A percentile compares a stretch with the other conserved stretches of the same genome.
Evolutionary conservation across 2,329 filamentous ascomycete species (phyloP).

Genomic region (Colletotrichum filicis): DNA sequence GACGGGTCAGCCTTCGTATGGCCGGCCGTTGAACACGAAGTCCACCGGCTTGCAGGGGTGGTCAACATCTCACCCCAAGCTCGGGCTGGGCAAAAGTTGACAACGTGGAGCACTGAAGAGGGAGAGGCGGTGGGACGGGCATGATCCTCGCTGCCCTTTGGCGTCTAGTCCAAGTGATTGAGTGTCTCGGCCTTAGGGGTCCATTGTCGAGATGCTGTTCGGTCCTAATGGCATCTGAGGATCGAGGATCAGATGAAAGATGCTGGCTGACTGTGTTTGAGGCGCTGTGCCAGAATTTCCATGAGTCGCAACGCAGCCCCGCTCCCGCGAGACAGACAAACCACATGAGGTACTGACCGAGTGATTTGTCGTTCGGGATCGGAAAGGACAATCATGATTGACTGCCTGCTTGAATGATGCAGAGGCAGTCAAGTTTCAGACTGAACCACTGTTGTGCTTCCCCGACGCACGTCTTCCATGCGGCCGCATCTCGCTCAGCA

Average conservation of each 20-base stretch:
- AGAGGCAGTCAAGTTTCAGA: slow-evolving; percentile 24
- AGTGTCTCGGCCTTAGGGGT: slow-evolving; percentile 18
- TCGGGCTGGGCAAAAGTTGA: not conserved
- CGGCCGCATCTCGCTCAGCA: slow-evolving; percentile 13
- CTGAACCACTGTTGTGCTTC: slow-evolving; percentile 5
- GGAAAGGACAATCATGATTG: slow-evolving; percentile 9
- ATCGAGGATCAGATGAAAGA: slow-evolving; percentile 18
- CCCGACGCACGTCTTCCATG: slow-evolving; percentile 27
- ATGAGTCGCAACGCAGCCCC: slow-evolving; percentile 15
- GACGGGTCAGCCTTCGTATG: slow-evolving; percentile 32
- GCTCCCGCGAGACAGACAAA: not conserved
- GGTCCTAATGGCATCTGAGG: not conserved
- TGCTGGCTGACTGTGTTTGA: slow-evolving; percentile 13
- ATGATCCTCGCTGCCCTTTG: slow-evolving; percentile 17
- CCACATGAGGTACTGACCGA: not conserved
- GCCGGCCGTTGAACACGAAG: slow-evolving; percentile 29
- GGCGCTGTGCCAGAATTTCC: slow-evolving; percentile 1
- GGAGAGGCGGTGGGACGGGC: slow-evolving; percentile 28
- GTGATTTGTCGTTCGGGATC: not conserved
- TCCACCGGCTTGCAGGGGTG: slow-evolving; percentile 17
- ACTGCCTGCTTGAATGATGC: slow-evolving; percentile 17
- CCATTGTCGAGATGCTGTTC: slow-evolving; percentile 6
- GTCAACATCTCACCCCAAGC: slow-evolving; percentile 5
- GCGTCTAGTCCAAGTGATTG: slow-evolving; percentile 4
- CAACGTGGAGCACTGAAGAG: not conserved